Evolutionary conservation across 768 basidiomycete genomes (phyloP).

Genomic region (Boletellus emodensis): DNA sequence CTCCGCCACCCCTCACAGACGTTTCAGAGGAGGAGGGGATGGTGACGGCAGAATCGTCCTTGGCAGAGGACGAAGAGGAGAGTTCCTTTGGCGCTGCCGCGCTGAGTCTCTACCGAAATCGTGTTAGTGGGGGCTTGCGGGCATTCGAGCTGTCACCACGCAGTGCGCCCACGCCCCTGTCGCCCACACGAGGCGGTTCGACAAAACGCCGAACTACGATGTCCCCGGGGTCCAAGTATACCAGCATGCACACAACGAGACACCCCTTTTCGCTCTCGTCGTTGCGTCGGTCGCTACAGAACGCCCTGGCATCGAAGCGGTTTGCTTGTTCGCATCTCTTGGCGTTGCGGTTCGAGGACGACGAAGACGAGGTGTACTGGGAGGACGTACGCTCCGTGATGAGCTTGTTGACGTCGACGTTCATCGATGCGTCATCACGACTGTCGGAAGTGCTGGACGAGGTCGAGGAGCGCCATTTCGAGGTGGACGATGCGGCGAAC

Average conservation of each 20-base stretch:
- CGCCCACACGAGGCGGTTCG: slow-evolving; percentile 10
- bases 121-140: slow-evolving; percentile 47
- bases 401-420: slow-evolving; percentile 59
- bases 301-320: slow-evolving; percentile 66
- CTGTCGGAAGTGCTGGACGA: slow-evolving; percentile 63
- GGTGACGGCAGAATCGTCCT: slow-evolving; percentile 19
- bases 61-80: slow-evolving; percentile 22
- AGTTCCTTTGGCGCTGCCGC: slow-evolving; percentile 59
- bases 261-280: slow-evolving; percentile 68
- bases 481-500: slow-evolving; percentile 43
- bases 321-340: slow-evolving; percentile 78
- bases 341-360: slow-evolving; percentile 70
- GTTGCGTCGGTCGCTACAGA: slow-evolving; percentile 56
- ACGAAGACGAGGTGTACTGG: slow-evolving; percentile 78
- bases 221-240: slow-evolving; percentile 57
- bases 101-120: slow-evolving; percentile 54
- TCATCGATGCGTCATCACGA: slow-evolving; percentile 60
- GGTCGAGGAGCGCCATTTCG: slow-evolving; percentile 48
- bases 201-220: slow-evolving; percentile 27
- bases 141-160: slow-evolving; percentile 38
- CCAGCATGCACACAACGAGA: slow-evolving; percentile 52
- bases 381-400: slow-evolving; percentile 79
- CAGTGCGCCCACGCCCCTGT: slow-evolving; percentile 11
- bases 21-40: slow-evolving; percentile 39
- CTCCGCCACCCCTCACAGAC: slow-evolving; percentile 28